These are phyloP conservation scores for Neocucurbitaria cava DNA, from an alignment of 2,329 filamentous ascomycete genomes.

Conservation along the genomic window DNA sequence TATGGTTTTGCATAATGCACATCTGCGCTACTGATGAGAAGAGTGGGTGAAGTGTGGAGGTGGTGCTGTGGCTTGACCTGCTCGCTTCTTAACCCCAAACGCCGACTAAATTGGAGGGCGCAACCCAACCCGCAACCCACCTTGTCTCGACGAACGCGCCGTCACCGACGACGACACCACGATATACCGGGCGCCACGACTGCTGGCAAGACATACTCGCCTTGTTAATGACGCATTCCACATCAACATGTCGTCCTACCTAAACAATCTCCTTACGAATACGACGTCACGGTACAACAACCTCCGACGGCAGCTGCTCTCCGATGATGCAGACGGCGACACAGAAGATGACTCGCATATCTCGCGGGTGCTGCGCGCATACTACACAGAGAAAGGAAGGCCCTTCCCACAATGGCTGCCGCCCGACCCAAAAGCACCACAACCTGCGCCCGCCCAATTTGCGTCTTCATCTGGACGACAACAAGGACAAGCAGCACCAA, in stretches of 20 bases:
- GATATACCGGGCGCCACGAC: background rate
- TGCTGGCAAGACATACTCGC: background rate
- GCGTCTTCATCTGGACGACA: slow-evolving; percentile 55
- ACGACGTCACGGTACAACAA: slow-evolving; percentile 65
- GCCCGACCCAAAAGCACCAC: slow-evolving; percentile 79
- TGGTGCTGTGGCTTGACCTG: background rate
- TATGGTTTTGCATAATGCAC: too few species aligned
- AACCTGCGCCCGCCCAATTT: slow-evolving; percentile 56
- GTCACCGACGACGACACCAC: background rate
- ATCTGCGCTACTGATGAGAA: too few species aligned
- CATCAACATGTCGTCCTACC: slow-evolving; percentile 69
- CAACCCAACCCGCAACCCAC: background rate
- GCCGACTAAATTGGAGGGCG: background rate
- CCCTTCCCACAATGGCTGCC: slow-evolving; percentile 87
- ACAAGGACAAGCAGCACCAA: slow-evolving; percentile 32
- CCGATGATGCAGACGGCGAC: slow-evolving; percentile 63
- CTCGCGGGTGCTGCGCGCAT: slow-evolving; percentile 87
- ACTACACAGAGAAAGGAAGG: slow-evolving; percentile 88
- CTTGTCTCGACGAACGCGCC: background rate
- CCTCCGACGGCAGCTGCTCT: slow-evolving; percentile 70
- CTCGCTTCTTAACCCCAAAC: background rate
- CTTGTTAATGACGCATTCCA: background rate
- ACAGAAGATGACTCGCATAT: slow-evolving; percentile 90
- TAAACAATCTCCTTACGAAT: slow-evolving; percentile 71
- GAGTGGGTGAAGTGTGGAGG: background rate